Evolutionary conservation across 2,329 filamentous ascomycete species (phyloP).

Genomic region (Microdochium trichocladiopsis): DNA sequence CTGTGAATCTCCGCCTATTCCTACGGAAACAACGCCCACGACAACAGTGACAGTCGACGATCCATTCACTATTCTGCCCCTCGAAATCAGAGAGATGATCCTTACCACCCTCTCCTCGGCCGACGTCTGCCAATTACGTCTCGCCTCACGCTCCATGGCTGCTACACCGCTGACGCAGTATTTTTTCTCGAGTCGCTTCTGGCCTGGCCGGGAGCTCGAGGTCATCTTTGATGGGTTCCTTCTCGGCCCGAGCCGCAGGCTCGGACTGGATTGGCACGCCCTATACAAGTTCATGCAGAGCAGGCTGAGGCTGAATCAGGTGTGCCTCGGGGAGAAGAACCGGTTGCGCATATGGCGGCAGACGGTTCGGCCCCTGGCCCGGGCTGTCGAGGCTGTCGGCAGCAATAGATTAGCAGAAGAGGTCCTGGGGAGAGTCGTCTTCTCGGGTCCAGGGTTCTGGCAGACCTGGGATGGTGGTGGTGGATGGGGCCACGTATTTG

Average conservation of each 20-base stretch:
- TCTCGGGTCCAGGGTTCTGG: neutral
- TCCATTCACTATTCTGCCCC: slow-evolving; percentile 11
- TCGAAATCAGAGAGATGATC: slow-evolving; percentile 13
- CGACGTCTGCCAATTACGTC: slow-evolving; percentile 9
- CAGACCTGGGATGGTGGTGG: neutral
- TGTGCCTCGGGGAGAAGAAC: slow-evolving; percentile 14
- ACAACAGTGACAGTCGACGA: slow-evolving; percentile 3
- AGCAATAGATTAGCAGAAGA: slow-evolving; percentile 3
- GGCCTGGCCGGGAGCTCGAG: slow-evolving; percentile 12
- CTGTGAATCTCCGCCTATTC: no score
- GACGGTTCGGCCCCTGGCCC: slow-evolving; percentile 10
- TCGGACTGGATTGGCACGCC: slow-evolving; percentile 11
- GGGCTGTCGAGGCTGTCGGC: slow-evolving; percentile 8
- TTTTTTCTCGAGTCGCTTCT: slow-evolving; percentile 17
- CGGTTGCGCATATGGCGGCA: slow-evolving; percentile 14
- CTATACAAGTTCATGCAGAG: slow-evolving; percentile 10
- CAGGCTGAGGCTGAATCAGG: slow-evolving; percentile 6
- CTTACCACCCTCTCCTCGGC: slow-evolving; percentile 10
- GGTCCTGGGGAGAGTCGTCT: neutral
- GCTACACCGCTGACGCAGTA: slow-evolving; percentile 9
- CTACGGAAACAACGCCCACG: neutral
- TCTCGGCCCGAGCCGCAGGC: slow-evolving; percentile 4
- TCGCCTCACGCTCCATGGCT: slow-evolving; percentile 14
- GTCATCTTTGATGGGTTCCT: slow-evolving; percentile 15
- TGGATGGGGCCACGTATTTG: neutral